Evolutionary conservation across 495 filamentous ascomycete species (phyloP).

Genomic region (Acidomyces sp.): DNA sequence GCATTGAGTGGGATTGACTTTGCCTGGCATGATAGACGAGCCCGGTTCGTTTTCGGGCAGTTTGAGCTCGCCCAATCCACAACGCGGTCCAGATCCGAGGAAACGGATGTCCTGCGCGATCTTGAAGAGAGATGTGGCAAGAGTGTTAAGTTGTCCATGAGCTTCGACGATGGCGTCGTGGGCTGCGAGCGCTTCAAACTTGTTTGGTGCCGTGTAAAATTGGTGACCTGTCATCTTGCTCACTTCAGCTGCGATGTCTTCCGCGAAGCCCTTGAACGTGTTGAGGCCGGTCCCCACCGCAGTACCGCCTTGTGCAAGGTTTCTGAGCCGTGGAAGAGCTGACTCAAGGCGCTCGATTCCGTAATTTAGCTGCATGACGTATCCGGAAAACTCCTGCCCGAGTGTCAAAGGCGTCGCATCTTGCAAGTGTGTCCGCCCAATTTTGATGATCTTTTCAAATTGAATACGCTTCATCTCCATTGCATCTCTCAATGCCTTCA

Average conservation of each 20-base stretch:
- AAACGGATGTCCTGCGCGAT: conserved; percentile 97
- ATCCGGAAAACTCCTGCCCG: conserved; percentile 96
- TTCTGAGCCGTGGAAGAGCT: conserved; percentile 67
- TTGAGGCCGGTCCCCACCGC: conserved; percentile 96
- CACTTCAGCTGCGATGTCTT: conserved; percentile 80
- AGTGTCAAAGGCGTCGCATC: conserved; percentile 93
- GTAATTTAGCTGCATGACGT: conserved; percentile 83
- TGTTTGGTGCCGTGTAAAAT: conserved; percentile 96
- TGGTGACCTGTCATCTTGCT: conserved; percentile 79
- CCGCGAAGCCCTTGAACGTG: conserved; percentile 91
- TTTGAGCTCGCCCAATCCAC: conserved; percentile 81
- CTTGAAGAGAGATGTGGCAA: conserved; percentile 88
- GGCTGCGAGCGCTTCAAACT: conserved; percentile 95
- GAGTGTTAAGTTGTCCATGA: conserved; percentile 80
- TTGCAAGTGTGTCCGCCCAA: conserved; percentile 93
- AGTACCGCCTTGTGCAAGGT: conserved; percentile 90
- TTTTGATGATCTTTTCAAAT: conserved; percentile 92
- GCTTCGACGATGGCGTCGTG: conserved; percentile 96
- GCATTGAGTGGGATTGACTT: conserved; percentile 98
- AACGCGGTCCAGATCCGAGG: conserved; percentile 89
- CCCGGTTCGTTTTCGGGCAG: conserved; percentile 98
- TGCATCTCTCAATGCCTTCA: conserved; percentile 73
- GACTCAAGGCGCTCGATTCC: conserved; percentile 79
- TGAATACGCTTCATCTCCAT: conserved; percentile 81
- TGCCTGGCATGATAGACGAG: conserved; percentile 95